These are phyloP conservation scores for Cantharellus cinnabarinus DNA, from an alignment of 768 basidiomycete genomes.

Conservation along the genomic window DNA sequence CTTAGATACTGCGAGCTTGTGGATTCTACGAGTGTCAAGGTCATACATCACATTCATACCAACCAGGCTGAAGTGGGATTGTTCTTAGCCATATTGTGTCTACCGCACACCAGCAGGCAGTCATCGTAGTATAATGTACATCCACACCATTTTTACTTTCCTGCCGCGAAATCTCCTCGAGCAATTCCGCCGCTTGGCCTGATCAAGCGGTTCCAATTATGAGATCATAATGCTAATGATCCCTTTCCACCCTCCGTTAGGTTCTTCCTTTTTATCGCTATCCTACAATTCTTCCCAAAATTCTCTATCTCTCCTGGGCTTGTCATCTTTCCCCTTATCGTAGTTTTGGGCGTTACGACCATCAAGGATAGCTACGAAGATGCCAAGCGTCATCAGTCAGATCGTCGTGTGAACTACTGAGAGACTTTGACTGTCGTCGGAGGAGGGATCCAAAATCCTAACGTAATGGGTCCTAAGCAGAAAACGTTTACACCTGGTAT, in stretches of 20 bases:
- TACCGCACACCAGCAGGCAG: too few species aligned
- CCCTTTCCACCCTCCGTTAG: slow-evolving; percentile 18
- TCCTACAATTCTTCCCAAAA: slow-evolving; percentile 87
- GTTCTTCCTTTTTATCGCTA: slow-evolving; percentile 72
- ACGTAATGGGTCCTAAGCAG: slow-evolving; percentile 45
- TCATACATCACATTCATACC: too few species aligned
- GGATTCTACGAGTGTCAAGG: too few species aligned
- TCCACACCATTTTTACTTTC: slow-evolving; percentile 42
- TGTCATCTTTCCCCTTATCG: slow-evolving; percentile 74
- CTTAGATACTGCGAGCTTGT: too few species aligned
- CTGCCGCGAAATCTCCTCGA: slow-evolving; percentile 87
- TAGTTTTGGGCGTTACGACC: slow-evolving; percentile 71
- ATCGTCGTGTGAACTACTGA: slow-evolving; percentile 65
- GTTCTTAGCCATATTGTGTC: too few species aligned
- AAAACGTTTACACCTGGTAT: slow-evolving; percentile 63
- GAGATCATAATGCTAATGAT: background rate
- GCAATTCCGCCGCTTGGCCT: slow-evolving; percentile 53
- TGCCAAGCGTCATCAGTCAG: slow-evolving; percentile 90
- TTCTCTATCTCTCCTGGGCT: slow-evolving; percentile 89
- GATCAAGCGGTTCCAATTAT: background rate
- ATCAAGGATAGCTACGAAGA: slow-evolving; percentile 95
- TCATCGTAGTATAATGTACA: too few species aligned
- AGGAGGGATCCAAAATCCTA: slow-evolving; percentile 48
- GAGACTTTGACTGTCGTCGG: slow-evolving; percentile 42
- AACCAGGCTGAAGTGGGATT: too few species aligned